These are phyloP conservation scores for Pythium aphanidermatum DNA, from an alignment of 352 stramenopile species.

Conservation along the genomic window DNA sequence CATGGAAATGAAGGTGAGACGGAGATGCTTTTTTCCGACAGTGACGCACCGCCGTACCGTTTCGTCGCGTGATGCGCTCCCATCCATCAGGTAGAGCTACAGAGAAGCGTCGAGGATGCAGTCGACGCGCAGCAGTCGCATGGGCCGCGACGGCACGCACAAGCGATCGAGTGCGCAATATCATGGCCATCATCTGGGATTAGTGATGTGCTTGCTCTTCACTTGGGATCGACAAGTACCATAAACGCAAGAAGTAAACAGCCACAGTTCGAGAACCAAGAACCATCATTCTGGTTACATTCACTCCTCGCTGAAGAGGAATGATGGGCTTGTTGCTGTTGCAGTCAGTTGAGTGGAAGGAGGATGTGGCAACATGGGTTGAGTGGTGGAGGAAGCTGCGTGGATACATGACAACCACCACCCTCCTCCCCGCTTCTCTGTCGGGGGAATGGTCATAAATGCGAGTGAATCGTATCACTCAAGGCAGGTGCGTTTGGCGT, in stretches of 20 bases:
- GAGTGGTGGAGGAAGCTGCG: too few relatives aligned
- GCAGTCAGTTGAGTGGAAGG: conserved; percentile 2
- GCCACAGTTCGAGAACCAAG: too few relatives aligned
- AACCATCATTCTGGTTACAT: neutral
- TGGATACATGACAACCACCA: too few relatives aligned
- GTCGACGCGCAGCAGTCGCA: neutral
- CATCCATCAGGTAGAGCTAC: conserved; percentile 41
- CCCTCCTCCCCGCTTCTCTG: too few relatives aligned
- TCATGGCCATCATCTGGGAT: neutral
- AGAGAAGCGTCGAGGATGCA: conserved; percentile 15
- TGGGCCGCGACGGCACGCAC: neutral
- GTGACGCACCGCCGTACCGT: conserved; percentile 22
- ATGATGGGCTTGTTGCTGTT: conserved; percentile 20
- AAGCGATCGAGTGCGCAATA: too few relatives aligned
- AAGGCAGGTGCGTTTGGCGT: too few relatives aligned
- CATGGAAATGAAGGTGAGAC: too few relatives aligned
- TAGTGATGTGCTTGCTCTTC: conserved; percentile 2
- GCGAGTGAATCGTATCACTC: too few relatives aligned
- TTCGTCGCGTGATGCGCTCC: conserved; percentile 53
- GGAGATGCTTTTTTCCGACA: neutral
- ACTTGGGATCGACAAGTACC: neutral
- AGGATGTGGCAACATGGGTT: too few relatives aligned
- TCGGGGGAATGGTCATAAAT: too few relatives aligned
- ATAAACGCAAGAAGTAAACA: conserved; percentile 9
- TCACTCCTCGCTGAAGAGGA: conserved; percentile 4